Evolutionary conservation across 352 stramenopile genomes (phyloP).

Genomic region (Phytophthora pseudosyringae): DNA sequence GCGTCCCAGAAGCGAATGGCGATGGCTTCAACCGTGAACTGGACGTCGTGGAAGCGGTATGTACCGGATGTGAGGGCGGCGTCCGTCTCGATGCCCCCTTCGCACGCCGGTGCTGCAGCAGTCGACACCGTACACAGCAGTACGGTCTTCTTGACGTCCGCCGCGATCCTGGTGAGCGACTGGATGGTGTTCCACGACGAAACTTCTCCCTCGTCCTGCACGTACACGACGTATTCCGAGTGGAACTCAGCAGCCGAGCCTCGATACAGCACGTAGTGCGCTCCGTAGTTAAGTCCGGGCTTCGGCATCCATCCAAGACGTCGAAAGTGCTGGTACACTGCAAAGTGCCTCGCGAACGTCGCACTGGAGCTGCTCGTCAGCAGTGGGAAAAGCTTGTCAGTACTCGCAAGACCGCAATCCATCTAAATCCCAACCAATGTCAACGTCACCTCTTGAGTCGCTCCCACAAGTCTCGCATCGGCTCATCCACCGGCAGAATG

Average conservation of each 20-base stretch:
- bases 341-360: slow-evolving; percentile 50
- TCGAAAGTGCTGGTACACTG: slow-evolving; percentile 71
- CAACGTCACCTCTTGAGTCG: slow-evolving; percentile 41
- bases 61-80: slow-evolving; percentile 27
- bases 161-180: slow-evolving; percentile 71
- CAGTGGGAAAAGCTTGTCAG: slow-evolving; percentile 6
- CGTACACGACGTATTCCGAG: slow-evolving; percentile 81
- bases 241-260: slow-evolving; percentile 57
- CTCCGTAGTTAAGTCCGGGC: slow-evolving; percentile 77
- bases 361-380: slow-evolving; percentile 20
- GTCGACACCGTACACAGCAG: slow-evolving; percentile 57
- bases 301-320: slow-evolving; percentile 53
- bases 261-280: slow-evolving; percentile 72
- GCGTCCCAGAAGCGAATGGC: slow-evolving; percentile 71
- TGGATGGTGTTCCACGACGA: slow-evolving; percentile 64
- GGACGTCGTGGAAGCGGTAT: slow-evolving; percentile 45
- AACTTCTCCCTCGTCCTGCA: slow-evolving; percentile 26
- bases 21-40: slow-evolving; percentile 46
- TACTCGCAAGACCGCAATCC: neutral
- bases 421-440: neutral
- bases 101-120: neutral
- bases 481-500: slow-evolving; percentile 27
- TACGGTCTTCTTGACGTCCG: slow-evolving; percentile 84
- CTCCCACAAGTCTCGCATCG: slow-evolving; percentile 40
- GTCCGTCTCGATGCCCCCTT: neutral